Evolutionary conservation across 2,329 filamentous ascomycete genomes (phyloP), one percentile per base, ranked within the genome.

Genomic region (Didymella segeticola): DNA sequence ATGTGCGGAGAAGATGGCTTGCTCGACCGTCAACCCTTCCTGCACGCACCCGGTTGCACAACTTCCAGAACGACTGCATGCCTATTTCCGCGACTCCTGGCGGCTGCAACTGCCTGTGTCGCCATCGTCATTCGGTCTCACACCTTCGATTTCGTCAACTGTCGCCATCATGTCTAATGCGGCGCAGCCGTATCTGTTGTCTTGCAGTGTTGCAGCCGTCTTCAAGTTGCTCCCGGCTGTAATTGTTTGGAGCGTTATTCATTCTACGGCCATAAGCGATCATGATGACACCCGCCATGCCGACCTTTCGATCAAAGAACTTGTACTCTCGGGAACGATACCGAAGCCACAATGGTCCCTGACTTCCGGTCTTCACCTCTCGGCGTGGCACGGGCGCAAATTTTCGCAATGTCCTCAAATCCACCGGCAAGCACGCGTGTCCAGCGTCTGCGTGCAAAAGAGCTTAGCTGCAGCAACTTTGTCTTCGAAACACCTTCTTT

Each of bases 131-230:
- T 41, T 45, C 23, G 39, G 53, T 62, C 61, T 67, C 46, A 58
- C 61, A 58, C 56, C 61, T 64, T 64, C 49, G 57, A 53, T 59
- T 57, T 52, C 63, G 62, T 61, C 60, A 64, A 45, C 36, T 58
- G 53, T 62, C 57, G 58, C 57, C 55, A 61, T 61, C 22, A 12
- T 39, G 37, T 53, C 48, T 56, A 38, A 52, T 55, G 22, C 42
- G 36, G 43, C 31, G 30, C 38, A 39, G 47, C 22, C 25, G 27
- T 48, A 33, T 42, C 26, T 50, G 46, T 43, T 43, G 46, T 46
- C 43, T 20, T 50, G 36, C 42, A 22, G 29, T 34, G 27, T 30
- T 36, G 29, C 25, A 36, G 23, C 19, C 12, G 17, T 10, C 43
- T 38, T 31, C 15, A 36, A 30, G 34, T 27, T 47, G 30, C 43